Percentiles rank a stretch among this genome's conserved stretches.
These are phyloP conservation scores for Populus deltoides DNA, from an alignment of 345 rosid species.

Conservation along the genomic window DNA sequence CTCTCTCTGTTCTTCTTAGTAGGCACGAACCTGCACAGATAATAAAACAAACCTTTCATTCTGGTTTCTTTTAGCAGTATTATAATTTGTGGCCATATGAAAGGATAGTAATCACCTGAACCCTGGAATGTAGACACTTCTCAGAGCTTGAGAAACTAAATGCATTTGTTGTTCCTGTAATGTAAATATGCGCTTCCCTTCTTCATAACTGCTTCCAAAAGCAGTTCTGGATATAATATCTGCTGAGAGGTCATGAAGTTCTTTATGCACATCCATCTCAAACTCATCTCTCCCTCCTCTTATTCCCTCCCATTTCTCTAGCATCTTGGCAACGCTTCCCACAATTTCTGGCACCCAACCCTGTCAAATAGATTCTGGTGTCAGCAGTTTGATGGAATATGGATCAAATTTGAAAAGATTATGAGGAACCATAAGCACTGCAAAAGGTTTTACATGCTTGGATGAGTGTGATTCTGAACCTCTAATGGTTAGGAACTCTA, in stretches of 20 bases:
- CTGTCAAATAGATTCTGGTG: constrained; percentile 20
- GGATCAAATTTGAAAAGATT: background rate
- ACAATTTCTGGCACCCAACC: constrained; percentile 73
- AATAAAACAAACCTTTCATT: background rate
- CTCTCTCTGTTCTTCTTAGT: constrained; percentile 74
- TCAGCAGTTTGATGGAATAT: background rate
- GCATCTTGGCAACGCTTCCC: constrained; percentile 40
- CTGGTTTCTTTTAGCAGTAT: background rate
- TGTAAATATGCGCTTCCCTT: constrained; percentile 65
- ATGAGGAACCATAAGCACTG: background rate
- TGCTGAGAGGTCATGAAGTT: constrained; percentile 64
- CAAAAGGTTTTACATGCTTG: background rate
- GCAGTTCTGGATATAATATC: constrained; percentile 78
- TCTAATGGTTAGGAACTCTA: background rate
- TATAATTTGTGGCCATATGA: background rate
- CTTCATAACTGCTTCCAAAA: constrained; percentile 73
- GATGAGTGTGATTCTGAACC: background rate
- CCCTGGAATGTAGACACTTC: constrained; percentile 73
- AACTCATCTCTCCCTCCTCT: constrained; percentile 53
- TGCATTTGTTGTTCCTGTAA: constrained; percentile 68
- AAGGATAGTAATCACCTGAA: constrained; percentile 51
- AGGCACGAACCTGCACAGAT: constrained; percentile 57
- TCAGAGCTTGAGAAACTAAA: constrained; percentile 50
- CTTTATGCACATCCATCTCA: constrained; percentile 61
- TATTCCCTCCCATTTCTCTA: constrained; percentile 65